Conservation (phyloP, 441 rosid species). For the Erodium trifolium region DNA sequence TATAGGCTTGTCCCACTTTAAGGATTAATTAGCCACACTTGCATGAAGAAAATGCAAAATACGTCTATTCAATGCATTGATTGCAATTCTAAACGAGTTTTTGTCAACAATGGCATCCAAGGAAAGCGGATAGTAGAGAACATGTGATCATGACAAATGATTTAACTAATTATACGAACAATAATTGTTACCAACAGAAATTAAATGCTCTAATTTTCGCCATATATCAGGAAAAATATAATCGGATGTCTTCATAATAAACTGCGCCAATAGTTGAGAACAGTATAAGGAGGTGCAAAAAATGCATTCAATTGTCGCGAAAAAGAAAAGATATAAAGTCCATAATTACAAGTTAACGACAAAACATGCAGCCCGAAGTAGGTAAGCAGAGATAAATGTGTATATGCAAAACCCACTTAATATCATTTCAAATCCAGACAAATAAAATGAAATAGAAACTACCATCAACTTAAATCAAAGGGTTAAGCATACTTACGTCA, state of each 20-base stretch:
- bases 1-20: not conserved
- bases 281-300: not conserved
- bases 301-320: not conserved
- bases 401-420: not conserved
- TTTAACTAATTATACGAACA: not conserved
- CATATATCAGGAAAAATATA: not conserved
- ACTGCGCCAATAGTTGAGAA: not conserved
- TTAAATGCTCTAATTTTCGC: not conserved
- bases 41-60: not conserved
- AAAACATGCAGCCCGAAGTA: not conserved
- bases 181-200: not conserved
- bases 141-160: not conserved
- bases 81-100: not conserved
- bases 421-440: not conserved
- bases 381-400: not conserved
- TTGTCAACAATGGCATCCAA: not conserved
- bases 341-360: not conserved
- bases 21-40: not conserved
- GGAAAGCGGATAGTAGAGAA: not conserved
- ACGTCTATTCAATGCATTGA: not conserved
- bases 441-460: not conserved
- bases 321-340: not conserved
- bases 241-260: not conserved
- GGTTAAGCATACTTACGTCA: slow-evolving; percentile 55
- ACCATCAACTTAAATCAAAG: not conserved